Conservation (phyloP, 1,284 basidiomycete species). For the Trichosporon sp. region DNA sequence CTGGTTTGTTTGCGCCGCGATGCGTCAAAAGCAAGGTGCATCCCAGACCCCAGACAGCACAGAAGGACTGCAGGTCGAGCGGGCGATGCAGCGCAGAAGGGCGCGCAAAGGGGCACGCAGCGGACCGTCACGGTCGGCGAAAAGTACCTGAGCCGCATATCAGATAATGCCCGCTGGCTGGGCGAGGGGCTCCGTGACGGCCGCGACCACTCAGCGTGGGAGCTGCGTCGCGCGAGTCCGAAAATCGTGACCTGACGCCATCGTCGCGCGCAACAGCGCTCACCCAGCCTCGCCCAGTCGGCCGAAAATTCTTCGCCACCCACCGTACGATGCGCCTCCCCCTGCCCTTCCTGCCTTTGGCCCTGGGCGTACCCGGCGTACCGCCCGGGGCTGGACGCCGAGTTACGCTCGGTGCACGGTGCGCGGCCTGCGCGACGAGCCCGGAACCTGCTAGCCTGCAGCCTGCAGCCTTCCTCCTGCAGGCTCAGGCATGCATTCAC, state of each 20-base stretch:
- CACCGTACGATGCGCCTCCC: not conserved
- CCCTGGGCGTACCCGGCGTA: not conserved
- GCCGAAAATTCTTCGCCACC: constrained; percentile 5
- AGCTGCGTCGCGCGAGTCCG: not conserved
- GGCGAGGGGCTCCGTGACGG: not conserved
- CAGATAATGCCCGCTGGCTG: not conserved
- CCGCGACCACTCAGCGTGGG: not conserved
- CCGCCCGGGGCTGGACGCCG: not conserved
- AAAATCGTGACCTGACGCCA: not conserved
- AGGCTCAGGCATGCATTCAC: not conserved
- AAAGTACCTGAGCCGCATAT: not conserved
- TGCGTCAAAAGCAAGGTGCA: not conserved
- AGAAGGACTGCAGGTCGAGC: not conserved
- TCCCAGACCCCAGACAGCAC: no score
- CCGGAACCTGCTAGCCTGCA: not conserved
- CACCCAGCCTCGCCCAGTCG: not conserved
- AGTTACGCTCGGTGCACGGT: not conserved
- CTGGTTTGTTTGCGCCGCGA: not conserved
- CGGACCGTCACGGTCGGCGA: not conserved
- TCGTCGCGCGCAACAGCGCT: not conserved
- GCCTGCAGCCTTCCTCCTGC: not conserved
- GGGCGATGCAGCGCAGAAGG: not conserved
- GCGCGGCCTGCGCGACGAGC: not conserved
- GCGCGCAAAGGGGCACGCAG: not conserved
- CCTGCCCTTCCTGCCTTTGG: not conserved